phyloP scores from a whole-genome alignment of 139 green algal genomes.

The Chlamydomonas schloesseri region DNA sequence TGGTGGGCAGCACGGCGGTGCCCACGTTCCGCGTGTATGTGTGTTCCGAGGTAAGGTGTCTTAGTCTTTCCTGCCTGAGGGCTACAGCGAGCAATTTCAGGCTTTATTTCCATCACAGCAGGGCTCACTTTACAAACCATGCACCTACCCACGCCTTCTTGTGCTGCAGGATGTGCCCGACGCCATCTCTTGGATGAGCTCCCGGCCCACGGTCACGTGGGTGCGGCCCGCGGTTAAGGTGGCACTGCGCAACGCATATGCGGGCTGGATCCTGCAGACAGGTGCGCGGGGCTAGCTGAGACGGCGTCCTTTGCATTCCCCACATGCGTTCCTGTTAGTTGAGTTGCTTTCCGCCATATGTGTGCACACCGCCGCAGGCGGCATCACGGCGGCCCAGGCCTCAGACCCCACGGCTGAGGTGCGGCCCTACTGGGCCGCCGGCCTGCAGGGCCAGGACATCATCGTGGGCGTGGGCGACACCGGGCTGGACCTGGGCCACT shows the following conservation, averaged over 20 bases:
- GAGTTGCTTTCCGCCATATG: too few species aligned
- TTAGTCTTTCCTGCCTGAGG: neutral
- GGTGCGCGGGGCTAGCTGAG: neutral
- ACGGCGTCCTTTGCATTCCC: too few species aligned
- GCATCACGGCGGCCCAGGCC: neutral
- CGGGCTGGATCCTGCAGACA: neutral
- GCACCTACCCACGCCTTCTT: too few species aligned
- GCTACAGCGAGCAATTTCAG: neutral
- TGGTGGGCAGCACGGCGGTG: neutral
- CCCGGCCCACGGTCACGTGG: neutral
- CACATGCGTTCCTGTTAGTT: too few species aligned
- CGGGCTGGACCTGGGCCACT: neutral
- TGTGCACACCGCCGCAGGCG: too few species aligned
- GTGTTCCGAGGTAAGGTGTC: neutral
- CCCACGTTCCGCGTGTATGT: neutral
- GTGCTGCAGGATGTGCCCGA: neutral
- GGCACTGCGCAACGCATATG: neutral
- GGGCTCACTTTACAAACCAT: too few species aligned
- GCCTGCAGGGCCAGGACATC: neutral
- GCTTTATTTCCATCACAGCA: neutral
- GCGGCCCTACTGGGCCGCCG: neutral
- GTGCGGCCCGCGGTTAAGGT: neutral
- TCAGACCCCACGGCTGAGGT: neutral
- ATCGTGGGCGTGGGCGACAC: neutral
- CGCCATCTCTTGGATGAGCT: neutral